These are phyloP conservation scores for Tetragonia tetragonoides DNA, from an alignment of 148 eudicot genomes.

Conservation along the genomic window DNA sequence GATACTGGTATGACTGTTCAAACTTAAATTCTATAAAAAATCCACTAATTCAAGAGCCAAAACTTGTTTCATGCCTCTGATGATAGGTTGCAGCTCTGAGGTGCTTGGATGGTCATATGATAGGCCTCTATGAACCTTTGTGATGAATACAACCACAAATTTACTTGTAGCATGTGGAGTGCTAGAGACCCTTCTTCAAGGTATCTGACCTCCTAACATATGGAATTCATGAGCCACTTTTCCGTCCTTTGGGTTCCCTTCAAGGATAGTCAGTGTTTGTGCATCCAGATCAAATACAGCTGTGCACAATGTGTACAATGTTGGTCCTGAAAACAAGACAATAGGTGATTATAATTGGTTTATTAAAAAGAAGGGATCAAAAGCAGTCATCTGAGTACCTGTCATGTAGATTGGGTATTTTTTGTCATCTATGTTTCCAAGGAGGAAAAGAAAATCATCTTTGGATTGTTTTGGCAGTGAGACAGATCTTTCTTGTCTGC, in stretches of 20 bases:
- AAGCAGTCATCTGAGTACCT: slow-evolving; percentile 37
- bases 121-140: slow-evolving; percentile 72
- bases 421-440: slow-evolving; percentile 59
- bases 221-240: slow-evolving; percentile 37
- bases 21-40: background rate
- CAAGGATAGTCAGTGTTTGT: slow-evolving; percentile 49
- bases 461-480: slow-evolving; percentile 56
- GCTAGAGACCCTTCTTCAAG: background rate
- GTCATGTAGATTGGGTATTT: slow-evolving; percentile 84
- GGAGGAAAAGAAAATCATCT: slow-evolving; percentile 58
- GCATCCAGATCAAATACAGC: slow-evolving; percentile 62
- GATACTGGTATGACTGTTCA: no score
- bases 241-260: slow-evolving; percentile 61
- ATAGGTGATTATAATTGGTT: background rate
- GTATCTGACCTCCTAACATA: slow-evolving; percentile 4
- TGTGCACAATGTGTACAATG: slow-evolving; percentile 71
- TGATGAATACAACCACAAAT: slow-evolving; percentile 27
- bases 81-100: slow-evolving; percentile 68
- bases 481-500: slow-evolving; percentile 69
- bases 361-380: slow-evolving; percentile 8
- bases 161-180: background rate
- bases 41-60: background rate
- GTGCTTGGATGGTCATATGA: slow-evolving; percentile 69
- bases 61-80: background rate
- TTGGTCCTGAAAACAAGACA: slow-evolving; percentile 52